These are phyloP conservation scores for Nothopassalora personata DNA, from an alignment of 2,329 filamentous ascomycete species.

Conservation along the genomic window DNA sequence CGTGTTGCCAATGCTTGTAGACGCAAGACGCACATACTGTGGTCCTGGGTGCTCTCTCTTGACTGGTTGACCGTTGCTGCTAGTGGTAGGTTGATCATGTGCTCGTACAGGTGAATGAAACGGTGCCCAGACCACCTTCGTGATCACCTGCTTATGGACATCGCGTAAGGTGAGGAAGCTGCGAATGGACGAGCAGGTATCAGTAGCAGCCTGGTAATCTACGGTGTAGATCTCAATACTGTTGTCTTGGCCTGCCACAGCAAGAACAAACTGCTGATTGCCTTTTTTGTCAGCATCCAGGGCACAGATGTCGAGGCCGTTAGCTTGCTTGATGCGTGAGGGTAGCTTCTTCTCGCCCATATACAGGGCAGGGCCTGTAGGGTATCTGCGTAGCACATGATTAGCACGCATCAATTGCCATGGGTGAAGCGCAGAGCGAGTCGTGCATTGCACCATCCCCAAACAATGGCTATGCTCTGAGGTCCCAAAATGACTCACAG, in stretches of 20 bases:
- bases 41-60: constrained; percentile 34
- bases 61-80: constrained; percentile 17
- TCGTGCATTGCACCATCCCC: background rate
- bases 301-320: constrained; percentile 70
- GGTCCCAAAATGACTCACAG: constrained; percentile 35
- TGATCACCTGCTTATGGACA: constrained; percentile 56
- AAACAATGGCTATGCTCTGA: background rate
- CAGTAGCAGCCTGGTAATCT: constrained; percentile 56
- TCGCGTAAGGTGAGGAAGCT: constrained; percentile 49
- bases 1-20: constrained; percentile 73
- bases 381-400: constrained; percentile 35
- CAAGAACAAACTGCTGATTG: constrained; percentile 72
- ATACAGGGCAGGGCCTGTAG: constrained; percentile 49
- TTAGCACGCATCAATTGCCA: background rate
- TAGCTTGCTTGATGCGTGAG: constrained; percentile 64
- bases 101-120: constrained; percentile 38
- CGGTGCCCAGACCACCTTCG: constrained; percentile 46
- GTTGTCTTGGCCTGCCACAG: constrained; percentile 72
- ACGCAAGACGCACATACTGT: constrained; percentile 70
- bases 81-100: constrained; percentile 21
- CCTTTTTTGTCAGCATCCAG: constrained; percentile 55
- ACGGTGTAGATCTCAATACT: constrained; percentile 74
- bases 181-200: constrained; percentile 45
- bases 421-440: background rate
- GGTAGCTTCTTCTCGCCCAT: constrained; percentile 56